Evolutionary conservation across 345 rosid genomes (phyloP).

Genomic region (Physaria fendleri): DNA sequence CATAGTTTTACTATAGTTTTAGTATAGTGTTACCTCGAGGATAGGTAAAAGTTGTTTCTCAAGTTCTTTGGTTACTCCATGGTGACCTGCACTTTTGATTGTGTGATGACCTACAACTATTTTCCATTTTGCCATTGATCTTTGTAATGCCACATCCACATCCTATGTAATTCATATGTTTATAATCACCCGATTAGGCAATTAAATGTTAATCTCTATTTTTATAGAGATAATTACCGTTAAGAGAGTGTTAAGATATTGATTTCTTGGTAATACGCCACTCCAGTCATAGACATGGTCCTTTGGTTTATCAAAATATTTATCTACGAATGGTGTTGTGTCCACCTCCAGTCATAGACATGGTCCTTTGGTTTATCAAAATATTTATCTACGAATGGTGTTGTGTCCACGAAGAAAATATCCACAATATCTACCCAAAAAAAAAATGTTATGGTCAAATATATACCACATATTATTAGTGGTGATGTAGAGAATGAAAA

Average conservation of each 20-base stretch:
- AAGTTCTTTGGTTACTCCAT: slow-evolving; percentile 54
- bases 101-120: slow-evolving; percentile 82
- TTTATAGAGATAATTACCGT: slow-evolving; percentile 32
- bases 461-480: too few species aligned
- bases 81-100: slow-evolving; percentile 61
- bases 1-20: neutral
- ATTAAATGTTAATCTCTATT: too few species aligned
- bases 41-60: slow-evolving; percentile 45
- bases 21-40: slow-evolving; percentile 40
- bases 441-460: too few species aligned
- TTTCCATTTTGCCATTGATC: slow-evolving; percentile 60
- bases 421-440: slow-evolving; percentile 44
- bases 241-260: slow-evolving; percentile 41
- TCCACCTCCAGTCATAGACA: too few species aligned
- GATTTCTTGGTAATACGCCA: slow-evolving; percentile 41
- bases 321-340: too few species aligned
- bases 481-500: too few species aligned
- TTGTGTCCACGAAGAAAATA: slow-evolving; percentile 59
- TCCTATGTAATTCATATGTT: slow-evolving; percentile 2
- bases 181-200: neutral
- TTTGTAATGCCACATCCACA: slow-evolving; percentile 31
- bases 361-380: too few species aligned
- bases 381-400: slow-evolving; percentile 57
- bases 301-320: too few species aligned
- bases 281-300: slow-evolving; percentile 58